Evolutionary conservation across 2,329 filamentous ascomycete genomes (phyloP), one percentile per base, ranked within the genome.

Genomic region (Endoconidiophora laricicola): DNA sequence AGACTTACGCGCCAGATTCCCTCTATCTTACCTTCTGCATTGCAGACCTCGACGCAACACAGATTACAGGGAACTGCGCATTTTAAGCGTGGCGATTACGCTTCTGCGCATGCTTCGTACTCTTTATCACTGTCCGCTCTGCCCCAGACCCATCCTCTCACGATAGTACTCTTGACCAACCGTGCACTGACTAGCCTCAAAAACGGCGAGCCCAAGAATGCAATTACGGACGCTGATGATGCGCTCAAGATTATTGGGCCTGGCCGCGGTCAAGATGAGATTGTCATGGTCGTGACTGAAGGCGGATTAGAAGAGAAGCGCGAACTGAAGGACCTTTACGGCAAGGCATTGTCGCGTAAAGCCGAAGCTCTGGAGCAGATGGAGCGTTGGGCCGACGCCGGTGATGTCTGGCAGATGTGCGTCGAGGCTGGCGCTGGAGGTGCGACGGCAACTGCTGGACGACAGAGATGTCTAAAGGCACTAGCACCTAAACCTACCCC

Each of bases 311-410:
- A 79, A 33, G 72, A 81, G 50, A 68, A 69, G 18, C 91, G 93
- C 57, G 82, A 90, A 44, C 94, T 98, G 85, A 83, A 78, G 55
- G 88, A 94, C 16, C 84, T 94, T 55, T 96, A 83, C 60, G 88
- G 86, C 48, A 98, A 96, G 64, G 90, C 90, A 0, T 68, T 96
- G 26, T 90, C 85, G 66, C 82, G 91, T 49, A 96, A 96, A 68
- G 91, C 91, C 1, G 91, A 98, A 65, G 91, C 87, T 1, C 71
- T 96, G 6, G 91, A 98, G 63, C 83, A 94, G 60, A 82, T 98
- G 71, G 91, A 98, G 66, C 86, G 83, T 61, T 98, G 90, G 90
- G 66, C 69, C 2, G 90, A 96, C 46, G 91, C 91, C 1, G 79
- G 78, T 0, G 67, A 70, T 2, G 79, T 84, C 0, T 98, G 91